A percentile compares a stretch with the other conserved stretches of the same genome.
Evolutionary conservation across 2,329 filamentous ascomycete species (phyloP).

Genomic region (Corinectria fuckeliana): DNA sequence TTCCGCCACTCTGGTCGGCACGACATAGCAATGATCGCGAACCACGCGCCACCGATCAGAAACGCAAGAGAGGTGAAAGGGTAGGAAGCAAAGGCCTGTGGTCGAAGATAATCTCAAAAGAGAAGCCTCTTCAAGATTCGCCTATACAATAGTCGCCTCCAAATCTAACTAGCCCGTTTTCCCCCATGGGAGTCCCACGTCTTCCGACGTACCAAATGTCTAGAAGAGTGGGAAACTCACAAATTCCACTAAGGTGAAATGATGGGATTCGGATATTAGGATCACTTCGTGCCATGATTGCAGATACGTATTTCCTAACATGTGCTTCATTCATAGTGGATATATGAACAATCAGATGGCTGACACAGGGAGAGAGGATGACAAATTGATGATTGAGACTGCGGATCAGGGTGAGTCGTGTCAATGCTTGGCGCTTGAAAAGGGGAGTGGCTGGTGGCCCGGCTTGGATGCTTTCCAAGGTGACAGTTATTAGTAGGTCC

Average conservation of each 20-base stretch:
- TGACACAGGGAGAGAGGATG: not conserved
- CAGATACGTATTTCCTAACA: not conserved
- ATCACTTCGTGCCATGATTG: not conserved
- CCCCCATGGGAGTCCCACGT: slow-evolving; percentile 1
- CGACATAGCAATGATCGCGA: slow-evolving; percentile 11
- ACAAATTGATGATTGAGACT: not conserved
- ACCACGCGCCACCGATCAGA: slow-evolving; percentile 21
- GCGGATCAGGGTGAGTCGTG: not conserved
- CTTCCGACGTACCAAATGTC: slow-evolving; percentile 11
- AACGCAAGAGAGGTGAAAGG: slow-evolving; percentile 17
- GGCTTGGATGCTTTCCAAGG: not conserved
- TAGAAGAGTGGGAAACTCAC: slow-evolving; percentile 14
- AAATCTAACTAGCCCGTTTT: slow-evolving; percentile 10
- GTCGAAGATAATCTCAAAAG: slow-evolving; percentile 9
- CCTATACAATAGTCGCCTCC: slow-evolving; percentile 1
- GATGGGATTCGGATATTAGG: not conserved
- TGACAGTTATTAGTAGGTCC: slow-evolving; percentile 10
- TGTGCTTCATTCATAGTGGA: not conserved
- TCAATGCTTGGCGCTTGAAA: not conserved
- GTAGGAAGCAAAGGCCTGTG: not conserved
- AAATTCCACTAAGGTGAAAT: not conserved
- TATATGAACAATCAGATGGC: not conserved
- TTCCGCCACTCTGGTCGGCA: slow-evolving; percentile 22
- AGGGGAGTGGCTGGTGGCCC: slow-evolving; percentile 12
- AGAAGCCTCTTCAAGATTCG: slow-evolving; percentile 18